Conservation (phyloP, 768 basidiomycete species). For the Tulasnella sp. region DNA sequence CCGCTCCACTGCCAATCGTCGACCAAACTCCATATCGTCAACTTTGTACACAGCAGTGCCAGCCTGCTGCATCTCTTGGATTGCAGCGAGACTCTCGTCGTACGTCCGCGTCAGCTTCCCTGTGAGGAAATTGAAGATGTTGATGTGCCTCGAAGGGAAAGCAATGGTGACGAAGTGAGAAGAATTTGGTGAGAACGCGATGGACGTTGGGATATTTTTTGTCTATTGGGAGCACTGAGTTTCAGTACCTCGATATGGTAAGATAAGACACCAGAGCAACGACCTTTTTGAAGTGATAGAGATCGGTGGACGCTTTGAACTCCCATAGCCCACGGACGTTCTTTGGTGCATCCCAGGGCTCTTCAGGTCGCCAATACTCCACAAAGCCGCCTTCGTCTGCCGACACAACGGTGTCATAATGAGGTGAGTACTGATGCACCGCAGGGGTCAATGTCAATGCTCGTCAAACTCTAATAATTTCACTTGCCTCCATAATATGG, state of each 20-base stretch:
- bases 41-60: conserved; percentile 85
- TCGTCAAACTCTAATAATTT: background rate
- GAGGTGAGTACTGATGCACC: conserved; percentile 68
- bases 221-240: conserved; percentile 38
- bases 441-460: background rate
- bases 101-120: conserved; percentile 89
- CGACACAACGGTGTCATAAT: conserved; percentile 83
- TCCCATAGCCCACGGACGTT: conserved; percentile 73
- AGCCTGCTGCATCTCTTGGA: conserved; percentile 98
- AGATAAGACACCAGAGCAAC: conserved; percentile 12
- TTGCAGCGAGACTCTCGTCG: conserved; percentile 84
- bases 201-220: conserved; percentile 82
- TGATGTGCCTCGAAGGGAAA: conserved; percentile 84
- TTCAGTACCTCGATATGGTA: background rate
- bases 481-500: conserved; percentile 75
- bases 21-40: conserved; percentile 99
- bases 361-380: conserved; percentile 89
- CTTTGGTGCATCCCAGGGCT: conserved; percentile 78
- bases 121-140: conserved; percentile 81
- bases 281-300: conserved; percentile 98
- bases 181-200: conserved; percentile 82
- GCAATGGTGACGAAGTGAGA: conserved; percentile 90
- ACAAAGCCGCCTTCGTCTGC: conserved; percentile 91
- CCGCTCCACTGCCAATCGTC: conserved; percentile 82
- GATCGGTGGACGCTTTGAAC: conserved; percentile 81